A percentile compares a stretch with the other conserved stretches of the same genome.
Evolutionary conservation across 1,284 basidiomycete genomes (phyloP).

Genomic region (Puccinia triticina): DNA sequence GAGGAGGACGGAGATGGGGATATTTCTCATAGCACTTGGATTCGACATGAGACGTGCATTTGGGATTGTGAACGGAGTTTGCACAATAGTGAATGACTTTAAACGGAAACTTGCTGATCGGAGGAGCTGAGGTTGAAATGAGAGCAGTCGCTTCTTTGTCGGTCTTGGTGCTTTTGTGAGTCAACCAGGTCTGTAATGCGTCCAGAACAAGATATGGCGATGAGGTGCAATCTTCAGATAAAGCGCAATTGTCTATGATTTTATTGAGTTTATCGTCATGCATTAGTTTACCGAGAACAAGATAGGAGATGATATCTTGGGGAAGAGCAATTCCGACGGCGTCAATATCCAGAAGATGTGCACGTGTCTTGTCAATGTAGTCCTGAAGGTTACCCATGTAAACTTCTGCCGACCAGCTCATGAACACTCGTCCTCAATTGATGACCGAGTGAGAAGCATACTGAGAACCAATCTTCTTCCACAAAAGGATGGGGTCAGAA

Average conservation of each 20-base stretch:
- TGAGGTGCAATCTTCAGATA: neutral
- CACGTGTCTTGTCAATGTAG: neutral
- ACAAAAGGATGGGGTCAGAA: too few relatives aligned
- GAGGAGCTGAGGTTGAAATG: neutral
- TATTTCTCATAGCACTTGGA: neutral
- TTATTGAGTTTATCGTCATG: neutral
- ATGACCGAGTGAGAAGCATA: slow-evolving; percentile 1
- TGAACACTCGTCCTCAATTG: too few relatives aligned
- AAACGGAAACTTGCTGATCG: neutral
- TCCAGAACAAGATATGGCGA: neutral
- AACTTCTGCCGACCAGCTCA: neutral
- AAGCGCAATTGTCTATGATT: neutral
- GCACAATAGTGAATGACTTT: neutral
- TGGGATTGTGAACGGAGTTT: neutral
- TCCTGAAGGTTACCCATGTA: neutral
- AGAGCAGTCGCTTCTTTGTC: too few relatives aligned
- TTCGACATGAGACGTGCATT: neutral
- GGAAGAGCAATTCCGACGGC: neutral
- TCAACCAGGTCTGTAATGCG: neutral
- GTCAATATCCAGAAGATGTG: neutral
- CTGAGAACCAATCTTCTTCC: too few relatives aligned
- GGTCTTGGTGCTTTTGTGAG: too few relatives aligned
- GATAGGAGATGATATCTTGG: neutral
- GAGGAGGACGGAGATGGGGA: too few relatives aligned
- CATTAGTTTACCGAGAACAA: neutral